phyloP scores from a whole-genome alignment of 129 eudicot genomes.

The Chrysanthemum seticuspe region DNA sequence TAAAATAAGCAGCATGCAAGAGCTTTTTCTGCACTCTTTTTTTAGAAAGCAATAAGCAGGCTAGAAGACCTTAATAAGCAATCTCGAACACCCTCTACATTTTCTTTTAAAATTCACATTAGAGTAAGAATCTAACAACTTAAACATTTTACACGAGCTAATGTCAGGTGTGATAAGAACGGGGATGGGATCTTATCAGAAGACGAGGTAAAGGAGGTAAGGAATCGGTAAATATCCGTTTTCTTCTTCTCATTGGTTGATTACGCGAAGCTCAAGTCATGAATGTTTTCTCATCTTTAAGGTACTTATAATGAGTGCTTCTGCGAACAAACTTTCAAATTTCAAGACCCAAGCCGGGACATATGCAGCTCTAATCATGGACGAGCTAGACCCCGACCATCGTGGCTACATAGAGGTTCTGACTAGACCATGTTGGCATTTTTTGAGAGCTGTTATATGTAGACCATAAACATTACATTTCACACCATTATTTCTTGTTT shows the following conservation, averaged over 20 bases:
- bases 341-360: conserved; percentile 77
- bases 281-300: conserved; percentile 20
- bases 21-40: no score
- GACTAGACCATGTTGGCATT: background rate
- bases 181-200: conserved; percentile 91
- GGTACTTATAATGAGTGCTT: conserved; percentile 94
- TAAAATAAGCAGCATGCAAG: no score
- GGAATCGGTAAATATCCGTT: conserved; percentile 3
- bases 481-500: background rate
- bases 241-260: background rate
- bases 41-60: no score
- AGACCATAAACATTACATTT: background rate
- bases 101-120: background rate
- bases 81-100: no score
- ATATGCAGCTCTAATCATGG: conserved; percentile 94
- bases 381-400: conserved; percentile 93
- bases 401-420: conserved; percentile 84
- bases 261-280: conserved; percentile 17
- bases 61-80: no score
- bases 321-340: conserved; percentile 87
- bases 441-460: background rate
- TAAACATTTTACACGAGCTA: conserved; percentile 9
- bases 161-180: conserved; percentile 94
- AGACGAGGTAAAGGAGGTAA: conserved; percentile 95
- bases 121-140: background rate